Conservation (phyloP, 2,329 filamentous ascomycete species). For the Fusarium buxicola region DNA sequence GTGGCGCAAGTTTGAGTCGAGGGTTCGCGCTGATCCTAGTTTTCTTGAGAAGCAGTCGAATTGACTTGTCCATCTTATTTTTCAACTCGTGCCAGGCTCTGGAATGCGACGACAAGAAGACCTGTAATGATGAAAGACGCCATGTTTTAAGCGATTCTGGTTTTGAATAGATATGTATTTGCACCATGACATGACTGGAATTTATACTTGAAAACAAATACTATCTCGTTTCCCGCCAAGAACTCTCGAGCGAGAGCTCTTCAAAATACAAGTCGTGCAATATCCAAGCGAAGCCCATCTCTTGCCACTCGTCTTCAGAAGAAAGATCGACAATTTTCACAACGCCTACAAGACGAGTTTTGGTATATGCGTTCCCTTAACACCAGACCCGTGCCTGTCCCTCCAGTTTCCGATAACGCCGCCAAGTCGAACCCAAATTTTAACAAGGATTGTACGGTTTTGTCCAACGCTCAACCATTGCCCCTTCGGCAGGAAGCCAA, state of each 20-base stretch:
- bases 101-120: too few relatives aligned
- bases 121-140: slow-evolving; percentile 10
- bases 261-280: background rate
- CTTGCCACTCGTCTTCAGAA: slow-evolving; percentile 2
- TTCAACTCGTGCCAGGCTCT: background rate
- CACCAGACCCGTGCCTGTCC: slow-evolving; percentile 20
- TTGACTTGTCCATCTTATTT: slow-evolving; percentile 5
- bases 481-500: background rate
- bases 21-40: slow-evolving; percentile 84
- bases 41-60: slow-evolving; percentile 78
- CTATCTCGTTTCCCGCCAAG: background rate
- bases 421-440: background rate
- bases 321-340: slow-evolving; percentile 5
- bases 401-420: slow-evolving; percentile 26
- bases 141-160: slow-evolving; percentile 21
- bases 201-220: background rate
- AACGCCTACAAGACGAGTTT: slow-evolving; percentile 25
- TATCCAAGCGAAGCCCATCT: slow-evolving; percentile 11
- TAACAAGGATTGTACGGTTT: background rate
- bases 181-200: background rate
- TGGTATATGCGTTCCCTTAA: slow-evolving; percentile 29
- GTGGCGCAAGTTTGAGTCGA: slow-evolving; percentile 96
- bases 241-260: background rate
- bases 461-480: background rate
- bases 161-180: slow-evolving; percentile 12